phyloP scores from a whole-genome alignment of 2,329 filamentous ascomycete genomes.

The Coniochaeta sp. region DNA sequence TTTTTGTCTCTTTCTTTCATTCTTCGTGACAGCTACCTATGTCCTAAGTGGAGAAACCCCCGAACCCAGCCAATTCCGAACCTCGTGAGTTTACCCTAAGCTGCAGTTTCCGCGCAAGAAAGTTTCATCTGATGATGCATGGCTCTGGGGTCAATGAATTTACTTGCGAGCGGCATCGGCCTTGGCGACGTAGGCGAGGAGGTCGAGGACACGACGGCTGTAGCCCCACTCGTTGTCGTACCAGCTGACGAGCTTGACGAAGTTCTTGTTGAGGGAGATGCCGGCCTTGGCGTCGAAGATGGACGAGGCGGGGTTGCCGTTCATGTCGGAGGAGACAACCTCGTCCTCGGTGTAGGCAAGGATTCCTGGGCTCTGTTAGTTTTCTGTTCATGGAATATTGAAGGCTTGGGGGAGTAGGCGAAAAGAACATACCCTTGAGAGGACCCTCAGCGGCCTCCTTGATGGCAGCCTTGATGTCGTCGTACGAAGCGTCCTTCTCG shows the following conservation, averaged over 20 bases:
- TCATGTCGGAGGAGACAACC: conserved; percentile 87
- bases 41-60: background rate
- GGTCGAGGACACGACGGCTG: conserved; percentile 88
- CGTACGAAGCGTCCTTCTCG: conserved; percentile 82
- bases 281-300: conserved; percentile 99
- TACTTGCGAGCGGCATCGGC: conserved; percentile 55
- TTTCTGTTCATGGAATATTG: conserved; percentile 9
- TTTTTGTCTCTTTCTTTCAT: background rate
- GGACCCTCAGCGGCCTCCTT: conserved; percentile 78
- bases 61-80: no score
- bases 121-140: background rate
- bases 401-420: no score
- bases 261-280: conserved; percentile 97
- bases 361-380: conserved; percentile 51
- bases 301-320: conserved; percentile 87
- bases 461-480: conserved; percentile 87
- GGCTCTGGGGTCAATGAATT: conserved; percentile 8
- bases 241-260: conserved; percentile 97
- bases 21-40: background rate
- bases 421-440: conserved; percentile 65
- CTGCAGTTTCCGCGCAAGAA: background rate
- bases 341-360: conserved; percentile 96
- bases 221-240: conserved; percentile 99
- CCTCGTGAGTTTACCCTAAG: background rate
- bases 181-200: conserved; percentile 71